These are phyloP conservation scores for Salix dunnii DNA, from an alignment of 345 rosid species.

Conservation along the genomic window DNA sequence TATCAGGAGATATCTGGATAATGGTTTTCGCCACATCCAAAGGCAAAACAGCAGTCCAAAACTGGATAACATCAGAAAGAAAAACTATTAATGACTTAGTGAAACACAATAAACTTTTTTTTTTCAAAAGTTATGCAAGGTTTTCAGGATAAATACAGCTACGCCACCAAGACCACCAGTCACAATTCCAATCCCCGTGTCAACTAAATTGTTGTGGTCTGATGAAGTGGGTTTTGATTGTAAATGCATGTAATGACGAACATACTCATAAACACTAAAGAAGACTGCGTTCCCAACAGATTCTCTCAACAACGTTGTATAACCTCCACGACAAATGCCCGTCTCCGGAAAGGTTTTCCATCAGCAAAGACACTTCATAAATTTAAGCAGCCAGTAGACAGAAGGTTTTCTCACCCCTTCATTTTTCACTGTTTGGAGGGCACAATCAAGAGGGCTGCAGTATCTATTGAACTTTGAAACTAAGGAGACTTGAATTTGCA, in stretches of 20 bases:
- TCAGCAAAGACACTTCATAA: slow-evolving; percentile 24
- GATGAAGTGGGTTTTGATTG: slow-evolving; percentile 42
- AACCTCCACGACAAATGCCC: slow-evolving; percentile 89
- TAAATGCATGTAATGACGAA: slow-evolving; percentile 63
- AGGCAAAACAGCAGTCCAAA: slow-evolving; percentile 80
- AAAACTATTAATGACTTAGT: not conserved
- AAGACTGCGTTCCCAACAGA: slow-evolving; percentile 74
- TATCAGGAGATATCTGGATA: slow-evolving; percentile 73
- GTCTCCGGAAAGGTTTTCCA: slow-evolving; percentile 57
- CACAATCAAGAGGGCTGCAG: slow-evolving; percentile 76
- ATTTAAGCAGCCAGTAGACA: slow-evolving; percentile 5
- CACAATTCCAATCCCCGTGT: slow-evolving; percentile 75
- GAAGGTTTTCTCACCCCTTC: slow-evolving; percentile 74
- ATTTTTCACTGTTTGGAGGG: slow-evolving; percentile 58
- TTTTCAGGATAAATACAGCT: slow-evolving; percentile 57
- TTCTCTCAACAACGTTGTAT: slow-evolving; percentile 76
- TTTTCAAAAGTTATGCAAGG: slow-evolving; percentile 6
- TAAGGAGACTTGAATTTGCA: slow-evolving; percentile 92
- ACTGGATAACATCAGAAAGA: slow-evolving; percentile 36
- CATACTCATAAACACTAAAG: slow-evolving; percentile 73
- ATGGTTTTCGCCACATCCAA: slow-evolving; percentile 89
- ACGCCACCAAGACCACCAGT: slow-evolving; percentile 93
- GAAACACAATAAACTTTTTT: not conserved
- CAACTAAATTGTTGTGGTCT: slow-evolving; percentile 53
- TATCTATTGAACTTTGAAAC: slow-evolving; percentile 63